Percentiles rank a stretch among this genome's conserved stretches.
These are phyloP conservation scores for Cytospora piceicola DNA, from an alignment of 2,329 filamentous ascomycete genomes.

Conservation along the genomic window DNA sequence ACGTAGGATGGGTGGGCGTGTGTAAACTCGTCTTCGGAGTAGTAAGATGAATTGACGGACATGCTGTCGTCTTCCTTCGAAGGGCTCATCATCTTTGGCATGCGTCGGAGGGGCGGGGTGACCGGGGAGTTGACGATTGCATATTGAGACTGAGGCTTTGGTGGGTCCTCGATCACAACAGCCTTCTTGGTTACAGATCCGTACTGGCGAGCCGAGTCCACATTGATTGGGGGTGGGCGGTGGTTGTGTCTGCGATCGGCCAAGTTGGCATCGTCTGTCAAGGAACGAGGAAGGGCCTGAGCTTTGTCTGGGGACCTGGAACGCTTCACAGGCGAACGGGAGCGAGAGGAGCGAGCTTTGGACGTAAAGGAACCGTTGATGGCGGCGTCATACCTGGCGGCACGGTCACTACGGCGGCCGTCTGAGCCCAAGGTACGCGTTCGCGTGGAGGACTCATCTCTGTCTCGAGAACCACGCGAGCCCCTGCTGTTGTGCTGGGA, in stretches of 20 bases:
- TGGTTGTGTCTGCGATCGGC: constrained; percentile 16
- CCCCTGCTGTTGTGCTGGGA: constrained; percentile 1
- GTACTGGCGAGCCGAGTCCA: constrained; percentile 23
- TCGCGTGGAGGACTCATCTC: constrained; percentile 12
- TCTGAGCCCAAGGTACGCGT: constrained; percentile 5
- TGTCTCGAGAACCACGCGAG: constrained; percentile 5
- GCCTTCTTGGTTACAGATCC: constrained; percentile 20
- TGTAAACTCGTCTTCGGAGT: constrained; percentile 38
- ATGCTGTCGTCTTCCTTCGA: constrained; percentile 31
- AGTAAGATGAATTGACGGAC: constrained; percentile 36
- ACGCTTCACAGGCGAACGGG: constrained; percentile 35
- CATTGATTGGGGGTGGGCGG: constrained; percentile 18
- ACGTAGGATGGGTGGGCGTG: constrained; percentile 31
- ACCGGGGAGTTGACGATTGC: constrained; percentile 13
- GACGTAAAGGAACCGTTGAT: constrained; percentile 10
- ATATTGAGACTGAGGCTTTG: constrained; percentile 8
- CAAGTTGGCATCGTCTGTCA: constrained; percentile 6
- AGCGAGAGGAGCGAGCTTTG: constrained; percentile 28
- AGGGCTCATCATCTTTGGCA: constrained; percentile 22
- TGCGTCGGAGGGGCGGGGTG: constrained; percentile 23
- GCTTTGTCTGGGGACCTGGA: constrained; percentile 28
- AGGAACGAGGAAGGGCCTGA: constrained; percentile 5
- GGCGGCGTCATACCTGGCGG: not conserved
- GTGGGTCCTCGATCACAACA: constrained; percentile 13
- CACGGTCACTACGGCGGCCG: constrained; percentile 11